Evolutionary conservation across 768 basidiomycete species (phyloP).

Genomic region (Symmetrospora coprosmae): DNA sequence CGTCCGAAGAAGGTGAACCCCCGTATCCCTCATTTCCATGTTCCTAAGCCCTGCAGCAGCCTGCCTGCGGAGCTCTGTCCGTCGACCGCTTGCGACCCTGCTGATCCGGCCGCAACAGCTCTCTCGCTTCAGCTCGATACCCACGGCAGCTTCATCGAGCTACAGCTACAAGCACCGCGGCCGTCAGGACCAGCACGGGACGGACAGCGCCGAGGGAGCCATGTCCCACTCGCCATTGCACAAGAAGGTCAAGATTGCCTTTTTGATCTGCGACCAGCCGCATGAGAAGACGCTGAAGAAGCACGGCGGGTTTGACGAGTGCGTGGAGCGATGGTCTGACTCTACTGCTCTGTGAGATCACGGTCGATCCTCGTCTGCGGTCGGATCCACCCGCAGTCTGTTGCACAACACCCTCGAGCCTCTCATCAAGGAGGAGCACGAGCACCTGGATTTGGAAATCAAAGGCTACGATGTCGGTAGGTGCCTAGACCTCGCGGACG

Average conservation of each 20-base stretch:
- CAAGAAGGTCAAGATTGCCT: slow-evolving; percentile 6
- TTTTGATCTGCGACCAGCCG: slow-evolving; percentile 13
- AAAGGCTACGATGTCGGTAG: slow-evolving; percentile 21
- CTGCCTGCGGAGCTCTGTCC: too few relatives aligned
- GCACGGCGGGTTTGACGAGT: slow-evolving; percentile 20
- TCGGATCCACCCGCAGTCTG: background rate
- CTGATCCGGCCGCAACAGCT: too few relatives aligned
- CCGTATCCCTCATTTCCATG: too few relatives aligned
- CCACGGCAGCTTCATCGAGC: too few relatives aligned
- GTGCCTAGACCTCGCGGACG: too few relatives aligned
- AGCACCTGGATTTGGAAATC: background rate
- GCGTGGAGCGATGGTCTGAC: background rate
- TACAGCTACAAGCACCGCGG: too few relatives aligned
- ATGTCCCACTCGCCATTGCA: background rate
- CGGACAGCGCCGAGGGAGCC: too few relatives aligned
- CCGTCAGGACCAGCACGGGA: too few relatives aligned
- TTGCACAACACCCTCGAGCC: slow-evolving; percentile 17
- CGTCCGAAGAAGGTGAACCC: too few relatives aligned
- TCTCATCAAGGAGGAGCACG: slow-evolving; percentile 17
- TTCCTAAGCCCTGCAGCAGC: too few relatives aligned
- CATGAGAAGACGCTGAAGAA: slow-evolving; percentile 7
- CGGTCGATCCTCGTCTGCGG: background rate
- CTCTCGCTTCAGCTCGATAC: too few relatives aligned
- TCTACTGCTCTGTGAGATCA: background rate
- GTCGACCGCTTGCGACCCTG: too few relatives aligned